Evolutionary conservation across 164 flowering plant genomes (phyloP), one percentile per base, ranked within the genome.

Genomic region (Liquidambar formosana): DNA sequence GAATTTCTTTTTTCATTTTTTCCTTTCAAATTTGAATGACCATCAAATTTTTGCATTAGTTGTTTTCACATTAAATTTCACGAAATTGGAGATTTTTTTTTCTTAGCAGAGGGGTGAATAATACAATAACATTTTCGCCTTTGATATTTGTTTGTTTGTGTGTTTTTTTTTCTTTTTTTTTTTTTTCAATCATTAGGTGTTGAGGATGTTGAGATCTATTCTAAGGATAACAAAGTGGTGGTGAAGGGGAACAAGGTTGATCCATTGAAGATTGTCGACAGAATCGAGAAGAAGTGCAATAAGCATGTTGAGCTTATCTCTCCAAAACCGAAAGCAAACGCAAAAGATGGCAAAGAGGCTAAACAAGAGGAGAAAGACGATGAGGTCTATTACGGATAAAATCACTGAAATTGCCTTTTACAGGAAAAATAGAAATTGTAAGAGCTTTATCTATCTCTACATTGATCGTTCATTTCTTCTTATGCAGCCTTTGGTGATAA

Each of bases 301-400:
- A 81, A 69, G 67, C 77, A 81, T 53, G 91, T 73, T 1, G 81
- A 77, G 46, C 71, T 87, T n/a, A 77, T 87, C 13, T 78, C 79
- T 45, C 90, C 90, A 2, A 72, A 23, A 47, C 77, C 71, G 5
- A 71, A 71, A 23, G 58, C 72, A 9, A 46, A 44, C 0, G 27
- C n/a, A 1, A 33, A 71, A 21, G 54, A 46, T 0, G 48, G 68
- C 26, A 59, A 66, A 27, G 68, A 64, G 57, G 23, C 60, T 2
- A 48, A 64, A 19, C 56, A 51, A 19, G 25, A 64, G 16, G 22
- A 65, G 10, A 25, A 52, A 27, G 63, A 60, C 3, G 66, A 16
- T 54, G 64, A 75, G 44, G 70, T 44, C 10, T 48, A 48, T 48
- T 14, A 27, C 28, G 6, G 13, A 1, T 11, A 3, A 8, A 11